Base-by-base conservation (phyloP, 23 red algal species). In the Gracilaria domingensis region DNA sequence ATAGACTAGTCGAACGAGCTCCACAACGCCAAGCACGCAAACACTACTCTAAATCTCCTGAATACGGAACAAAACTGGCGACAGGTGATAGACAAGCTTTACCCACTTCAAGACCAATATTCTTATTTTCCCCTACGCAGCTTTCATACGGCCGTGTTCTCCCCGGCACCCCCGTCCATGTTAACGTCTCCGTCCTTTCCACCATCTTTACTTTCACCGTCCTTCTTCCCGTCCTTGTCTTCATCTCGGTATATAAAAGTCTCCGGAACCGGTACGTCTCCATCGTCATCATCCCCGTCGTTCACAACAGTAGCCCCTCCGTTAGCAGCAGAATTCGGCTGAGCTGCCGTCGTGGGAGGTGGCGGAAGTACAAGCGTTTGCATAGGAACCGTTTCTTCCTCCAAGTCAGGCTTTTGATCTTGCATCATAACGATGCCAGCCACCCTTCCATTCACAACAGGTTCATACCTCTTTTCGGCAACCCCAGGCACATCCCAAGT, bases 381-480 rank as follows among this genome's bases (percentile, higher is more conserved):
- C 35, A 93, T 72, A 8, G 80, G 51, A 20, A 85, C 67, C 12
- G 56, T 75, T 4, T 77, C 79, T 49, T 84, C 89, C 20, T 74
- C 66, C 62, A 50, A 6, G 34, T 33, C 79, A 25, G 80, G 79
- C 47, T 54, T 72, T 76, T 34, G 16, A 37, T 94, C 83, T 18
- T 34, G 38, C 71, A 94, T 56, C 83, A 94, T 81, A 7, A 94
- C 85, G 81, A 94, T 79, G 4, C 92, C 92, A 16, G 71, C 28
- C 35, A 90, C 39, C n/a, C 87, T 54, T 66, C 87, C 87, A 42
- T 47, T 81, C 28, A 90, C 30, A 45, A 90, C 48, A 80, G 85
- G 78, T 48, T 76, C 79, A 81, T 94, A 83, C 38, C 82, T 64
- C 23, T 81, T 34, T 53, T 64, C 82, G 35, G 79, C 71, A 7